phyloP scores from a whole-genome alignment of 2,329 filamentous ascomycete genomes.

The Bipolaris oryzae region DNA sequence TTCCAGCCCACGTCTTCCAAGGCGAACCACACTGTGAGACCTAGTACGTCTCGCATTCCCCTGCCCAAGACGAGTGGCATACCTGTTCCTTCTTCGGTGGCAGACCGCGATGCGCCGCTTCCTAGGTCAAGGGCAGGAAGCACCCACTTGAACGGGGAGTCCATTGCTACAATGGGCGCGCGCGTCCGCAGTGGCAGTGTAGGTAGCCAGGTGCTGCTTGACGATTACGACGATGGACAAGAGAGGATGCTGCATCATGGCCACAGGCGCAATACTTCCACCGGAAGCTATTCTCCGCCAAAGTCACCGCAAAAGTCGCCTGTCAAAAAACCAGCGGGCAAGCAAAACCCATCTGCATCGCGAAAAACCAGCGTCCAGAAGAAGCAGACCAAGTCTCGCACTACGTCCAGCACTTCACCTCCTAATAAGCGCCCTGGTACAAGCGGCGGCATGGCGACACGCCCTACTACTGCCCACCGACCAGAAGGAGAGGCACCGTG shows the following conservation, averaged over 20 bases:
- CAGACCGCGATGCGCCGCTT: slow-evolving; percentile 75
- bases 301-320: slow-evolving; percentile 43
- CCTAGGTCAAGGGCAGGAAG: slow-evolving; percentile 65
- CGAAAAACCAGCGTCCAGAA: slow-evolving; percentile 41
- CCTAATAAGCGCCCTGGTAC: slow-evolving; percentile 63
- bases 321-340: slow-evolving; percentile 50
- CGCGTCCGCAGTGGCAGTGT: slow-evolving; percentile 74
- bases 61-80: slow-evolving; percentile 79
- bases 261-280: slow-evolving; percentile 29
- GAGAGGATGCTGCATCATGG: slow-evolving; percentile 34
- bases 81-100: slow-evolving; percentile 72
- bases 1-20: slow-evolving; percentile 52
- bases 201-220: slow-evolving; percentile 59
- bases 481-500: slow-evolving; percentile 96
- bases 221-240: slow-evolving; percentile 49
- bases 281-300: slow-evolving; percentile 34
- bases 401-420: slow-evolving; percentile 46
- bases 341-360: slow-evolving; percentile 42
- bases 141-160: slow-evolving; percentile 63
- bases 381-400: slow-evolving; percentile 45
- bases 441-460: slow-evolving; percentile 60
- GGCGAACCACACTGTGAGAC: slow-evolving; percentile 57
- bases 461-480: slow-evolving; percentile 68
- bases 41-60: slow-evolving; percentile 79
- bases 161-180: slow-evolving; percentile 64